phyloP scores from a whole-genome alignment of 768 basidiomycete species.

The Psilocybe cubensis region DNA sequence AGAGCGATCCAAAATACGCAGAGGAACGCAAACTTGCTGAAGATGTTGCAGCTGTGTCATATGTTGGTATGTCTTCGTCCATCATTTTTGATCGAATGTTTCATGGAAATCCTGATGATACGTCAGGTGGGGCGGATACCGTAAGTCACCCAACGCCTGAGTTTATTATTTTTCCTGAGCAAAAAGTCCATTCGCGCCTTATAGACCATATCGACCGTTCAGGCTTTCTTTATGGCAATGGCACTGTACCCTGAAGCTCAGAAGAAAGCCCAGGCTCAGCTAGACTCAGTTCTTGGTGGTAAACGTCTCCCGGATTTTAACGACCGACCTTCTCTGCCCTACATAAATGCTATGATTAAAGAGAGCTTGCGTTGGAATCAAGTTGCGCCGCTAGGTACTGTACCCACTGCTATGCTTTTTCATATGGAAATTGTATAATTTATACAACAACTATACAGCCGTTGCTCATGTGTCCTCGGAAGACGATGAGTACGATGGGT shows the following conservation, averaged over 20 bases:
- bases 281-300: conserved; percentile 24
- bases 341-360: conserved; percentile 22
- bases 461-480: conserved; percentile 27
- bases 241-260: conserved; percentile 26
- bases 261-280: conserved; percentile 28
- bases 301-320: conserved; percentile 27
- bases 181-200: background rate
- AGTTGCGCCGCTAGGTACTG: conserved; percentile 19
- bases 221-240: conserved; percentile 28
- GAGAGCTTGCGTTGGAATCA: conserved; percentile 21
- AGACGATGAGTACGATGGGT: conserved; percentile 33
- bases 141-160: conserved; percentile 7
- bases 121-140: background rate
- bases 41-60: conserved; percentile 16
- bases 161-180: no score
- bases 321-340: conserved; percentile 26
- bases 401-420: background rate
- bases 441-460: conserved; percentile 10
- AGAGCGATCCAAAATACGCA: conserved; percentile 2
- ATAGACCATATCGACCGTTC: conserved; percentile 26
- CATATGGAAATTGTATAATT: no score
- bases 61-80: conserved; percentile 17
- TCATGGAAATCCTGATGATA: background rate
- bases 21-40: conserved; percentile 16
- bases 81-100: background rate